Evolutionary conservation across 805 yeast genomes (phyloP), one percentile per base, ranked within the genome.

Genomic region (Starmerella bombicola): DNA sequence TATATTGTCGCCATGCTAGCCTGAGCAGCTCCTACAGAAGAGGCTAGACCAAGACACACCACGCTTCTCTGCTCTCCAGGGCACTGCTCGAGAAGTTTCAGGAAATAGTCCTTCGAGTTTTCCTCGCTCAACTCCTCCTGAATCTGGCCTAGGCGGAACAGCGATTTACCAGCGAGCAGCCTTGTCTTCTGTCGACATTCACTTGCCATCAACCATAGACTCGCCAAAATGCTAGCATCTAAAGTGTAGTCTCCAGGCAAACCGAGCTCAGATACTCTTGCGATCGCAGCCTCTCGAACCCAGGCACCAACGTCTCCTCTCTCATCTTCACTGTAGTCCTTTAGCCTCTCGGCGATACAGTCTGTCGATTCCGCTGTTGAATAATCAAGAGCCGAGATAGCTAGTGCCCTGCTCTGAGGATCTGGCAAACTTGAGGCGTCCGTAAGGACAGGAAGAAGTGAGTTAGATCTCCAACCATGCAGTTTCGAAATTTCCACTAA

Each of bases 251-350:
- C 19, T 13, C 4, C n/a, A 12, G 22, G 33, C 7, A 15, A 37
- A 19, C 32, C 32, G 33, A 32, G 30, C 59, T 52, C 41, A 31
- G 0, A 46, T 0, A 77, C 56, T 2, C 74, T 51, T 5, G 49
- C 28, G 2, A 80, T 55, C 1, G 77, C 64, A 0, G 77, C 67
- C 1, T 55, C 47, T 35, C 97, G 63, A 1, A 84, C 70, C 51
- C 74, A 70, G 35, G 82, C 73, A 2, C 97, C 97, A n/a, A 85
- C 86, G 61, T 86, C 97, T 8, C 97, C 97, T 53, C 82, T 80
- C 21, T 73, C 73, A 0, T 88, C 80, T 2, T 71, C 62, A 0
- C 93, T 73, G 56, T 85, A 84, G 52, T 86, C 95, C 46, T 78
- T 77, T 12, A 88, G 58, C 25, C 73, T 69, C 1, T 46, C 48